phyloP scores from a whole-genome alignment of 2,329 filamentous ascomycete species.

The Fusarium drepaniforme region DNA sequence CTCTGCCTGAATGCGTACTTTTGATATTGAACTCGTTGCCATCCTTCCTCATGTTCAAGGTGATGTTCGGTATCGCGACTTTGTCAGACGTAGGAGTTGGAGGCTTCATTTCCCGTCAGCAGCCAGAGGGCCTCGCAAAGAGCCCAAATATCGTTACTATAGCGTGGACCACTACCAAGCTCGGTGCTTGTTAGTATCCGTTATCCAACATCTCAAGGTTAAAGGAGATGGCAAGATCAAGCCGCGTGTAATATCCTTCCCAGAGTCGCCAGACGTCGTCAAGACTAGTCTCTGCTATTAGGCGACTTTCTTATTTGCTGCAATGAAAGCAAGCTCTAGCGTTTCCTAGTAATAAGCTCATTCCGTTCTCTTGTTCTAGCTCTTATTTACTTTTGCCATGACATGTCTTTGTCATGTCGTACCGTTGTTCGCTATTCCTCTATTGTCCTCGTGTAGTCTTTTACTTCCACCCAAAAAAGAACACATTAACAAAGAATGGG shows the following conservation, averaged over 20 bases:
- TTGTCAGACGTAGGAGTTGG: background rate
- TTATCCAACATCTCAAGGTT: background rate
- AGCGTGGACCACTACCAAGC: background rate
- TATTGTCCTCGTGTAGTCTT: background rate
- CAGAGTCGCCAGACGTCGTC: background rate
- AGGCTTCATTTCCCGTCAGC: background rate
- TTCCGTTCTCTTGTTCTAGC: background rate
- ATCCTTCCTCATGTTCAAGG: background rate
- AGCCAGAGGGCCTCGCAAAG: background rate
- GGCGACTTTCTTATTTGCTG: background rate
- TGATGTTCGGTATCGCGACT: background rate
- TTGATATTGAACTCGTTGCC: background rate
- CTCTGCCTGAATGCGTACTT: background rate
- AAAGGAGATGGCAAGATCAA: background rate
- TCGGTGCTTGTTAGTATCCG: background rate
- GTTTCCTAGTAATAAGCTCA: too few relatives aligned
- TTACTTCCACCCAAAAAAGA: background rate
- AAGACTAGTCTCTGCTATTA: background rate
- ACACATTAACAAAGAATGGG: background rate
- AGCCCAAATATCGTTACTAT: background rate
- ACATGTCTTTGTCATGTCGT: background rate
- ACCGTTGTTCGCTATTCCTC: background rate
- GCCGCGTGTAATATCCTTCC: background rate
- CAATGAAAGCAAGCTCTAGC: background rate
- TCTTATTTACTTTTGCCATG: background rate